Evolutionary conservation across 257 asterid species (phyloP).

Genomic region (Ophiorrhiza pumila): DNA sequence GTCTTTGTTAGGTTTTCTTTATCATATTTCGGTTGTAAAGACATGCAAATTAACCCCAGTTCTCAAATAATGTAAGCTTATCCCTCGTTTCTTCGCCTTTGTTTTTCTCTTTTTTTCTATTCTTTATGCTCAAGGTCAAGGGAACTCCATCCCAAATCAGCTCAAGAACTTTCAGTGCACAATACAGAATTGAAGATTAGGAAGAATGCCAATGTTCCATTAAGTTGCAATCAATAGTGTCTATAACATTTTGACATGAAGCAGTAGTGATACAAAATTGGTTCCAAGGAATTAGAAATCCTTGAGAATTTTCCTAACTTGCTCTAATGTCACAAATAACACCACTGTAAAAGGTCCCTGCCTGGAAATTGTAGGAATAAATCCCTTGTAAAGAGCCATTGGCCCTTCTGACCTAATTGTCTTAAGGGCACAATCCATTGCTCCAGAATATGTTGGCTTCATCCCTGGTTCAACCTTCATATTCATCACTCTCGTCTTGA

Average conservation of each 20-base stretch:
- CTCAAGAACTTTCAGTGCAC: no score
- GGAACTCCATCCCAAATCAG: no score
- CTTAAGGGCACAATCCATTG: constrained; percentile 58
- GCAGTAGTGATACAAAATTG: background rate
- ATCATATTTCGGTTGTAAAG: constrained; percentile 9
- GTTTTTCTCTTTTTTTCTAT: background rate
- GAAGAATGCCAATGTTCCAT: background rate
- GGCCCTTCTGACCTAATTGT: constrained; percentile 55
- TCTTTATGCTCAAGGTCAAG: background rate
- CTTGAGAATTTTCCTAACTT: constrained; percentile 53
- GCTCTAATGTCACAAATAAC: constrained; percentile 50
- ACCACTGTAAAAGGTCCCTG: constrained; percentile 54
- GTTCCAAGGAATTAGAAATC: constrained; percentile 24
- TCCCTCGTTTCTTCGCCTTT: background rate
- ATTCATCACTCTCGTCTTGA: constrained; percentile 70
- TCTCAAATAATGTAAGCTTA: background rate
- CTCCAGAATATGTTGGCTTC: constrained; percentile 49
- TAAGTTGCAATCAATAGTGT: background rate
- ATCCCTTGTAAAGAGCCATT: constrained; percentile 54
- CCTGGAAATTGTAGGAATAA: constrained; percentile 50
- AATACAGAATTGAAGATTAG: background rate
- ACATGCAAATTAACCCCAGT: background rate
- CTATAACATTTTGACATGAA: background rate
- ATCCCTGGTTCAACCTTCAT: constrained; percentile 55
- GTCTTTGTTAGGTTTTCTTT: background rate